Evolutionary conservation across 345 rosid species (phyloP).

Genomic region (Hevea brasiliensis): DNA sequence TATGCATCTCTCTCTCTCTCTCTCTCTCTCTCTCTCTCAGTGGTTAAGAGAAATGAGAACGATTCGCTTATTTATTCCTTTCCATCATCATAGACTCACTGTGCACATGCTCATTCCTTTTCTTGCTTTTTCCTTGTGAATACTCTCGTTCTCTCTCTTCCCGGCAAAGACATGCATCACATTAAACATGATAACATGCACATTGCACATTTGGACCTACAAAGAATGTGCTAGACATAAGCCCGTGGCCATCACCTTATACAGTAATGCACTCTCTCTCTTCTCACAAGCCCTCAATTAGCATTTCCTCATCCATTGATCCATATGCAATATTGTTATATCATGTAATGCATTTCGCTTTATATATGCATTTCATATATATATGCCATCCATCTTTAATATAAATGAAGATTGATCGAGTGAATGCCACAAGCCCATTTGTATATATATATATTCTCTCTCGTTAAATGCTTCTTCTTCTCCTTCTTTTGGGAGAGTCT

Average conservation of each 20-base stretch:
- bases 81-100: conserved; percentile 14
- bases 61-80: conserved; percentile 3
- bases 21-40: conserved; percentile 13
- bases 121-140: conserved; percentile 4
- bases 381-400: no score
- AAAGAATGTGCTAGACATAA: not conserved
- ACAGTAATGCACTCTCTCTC: not conserved
- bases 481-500: not conserved
- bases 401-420: no score
- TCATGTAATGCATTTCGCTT: no score
- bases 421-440: not conserved
- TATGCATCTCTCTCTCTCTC: not conserved
- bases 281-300: not conserved
- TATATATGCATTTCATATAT: no score
- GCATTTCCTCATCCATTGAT: not conserved
- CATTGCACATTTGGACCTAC: conserved; percentile 1
- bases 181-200: not conserved
- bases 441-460: no score
- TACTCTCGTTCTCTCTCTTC: conserved; percentile 8
- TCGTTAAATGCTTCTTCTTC: no score
- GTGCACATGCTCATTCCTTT: not conserved
- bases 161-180: not conserved
- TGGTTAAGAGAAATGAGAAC: not conserved
- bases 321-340: no score
- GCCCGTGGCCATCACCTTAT: not conserved